These are phyloP conservation scores for Periconia sp. DNA, from an alignment of 2,329 filamentous ascomycete species.

Conservation along the genomic window DNA sequence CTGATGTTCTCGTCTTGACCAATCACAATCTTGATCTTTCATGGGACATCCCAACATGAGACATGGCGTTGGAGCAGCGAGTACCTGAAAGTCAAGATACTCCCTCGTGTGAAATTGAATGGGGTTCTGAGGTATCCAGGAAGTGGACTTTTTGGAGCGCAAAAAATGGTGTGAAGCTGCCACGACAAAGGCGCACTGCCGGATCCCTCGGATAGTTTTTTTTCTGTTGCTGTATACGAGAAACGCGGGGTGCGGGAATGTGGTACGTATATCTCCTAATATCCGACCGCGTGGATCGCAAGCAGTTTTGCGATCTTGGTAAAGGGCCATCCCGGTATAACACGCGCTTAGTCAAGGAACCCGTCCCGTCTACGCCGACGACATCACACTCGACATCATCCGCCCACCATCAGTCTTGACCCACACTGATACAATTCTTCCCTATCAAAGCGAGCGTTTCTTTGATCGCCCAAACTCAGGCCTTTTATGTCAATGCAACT, in stretches of 20 bases:
- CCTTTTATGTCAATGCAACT: neutral
- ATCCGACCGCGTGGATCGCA: neutral
- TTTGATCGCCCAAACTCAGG: neutral
- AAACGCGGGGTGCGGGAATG: neutral
- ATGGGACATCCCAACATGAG: neutral
- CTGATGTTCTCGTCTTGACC: constrained; percentile 23
- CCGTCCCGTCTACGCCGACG: constrained; percentile 40
- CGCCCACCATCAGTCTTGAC: constrained; percentile 3
- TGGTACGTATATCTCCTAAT: neutral
- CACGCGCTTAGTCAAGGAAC: constrained; percentile 17
- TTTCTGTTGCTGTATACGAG: neutral
- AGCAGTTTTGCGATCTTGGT: constrained; percentile 17
- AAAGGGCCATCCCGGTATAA: constrained; percentile 1
- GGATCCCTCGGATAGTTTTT: neutral
- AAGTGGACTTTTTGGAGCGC: neutral
- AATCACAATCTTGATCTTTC: neutral
- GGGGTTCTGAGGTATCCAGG: neutral
- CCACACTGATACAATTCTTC: neutral
- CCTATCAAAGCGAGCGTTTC: neutral
- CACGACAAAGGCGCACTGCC: neutral
- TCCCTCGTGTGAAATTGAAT: neutral
- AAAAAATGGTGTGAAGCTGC: neutral
- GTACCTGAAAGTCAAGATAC: neutral
- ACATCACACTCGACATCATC: constrained; percentile 18
- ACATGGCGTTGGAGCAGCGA: neutral